A percentile compares a stretch with the other conserved stretches of the same genome.
phyloP scores from a whole-genome alignment of 768 basidiomycete species.

The Tricholoma furcatifolium region DNA sequence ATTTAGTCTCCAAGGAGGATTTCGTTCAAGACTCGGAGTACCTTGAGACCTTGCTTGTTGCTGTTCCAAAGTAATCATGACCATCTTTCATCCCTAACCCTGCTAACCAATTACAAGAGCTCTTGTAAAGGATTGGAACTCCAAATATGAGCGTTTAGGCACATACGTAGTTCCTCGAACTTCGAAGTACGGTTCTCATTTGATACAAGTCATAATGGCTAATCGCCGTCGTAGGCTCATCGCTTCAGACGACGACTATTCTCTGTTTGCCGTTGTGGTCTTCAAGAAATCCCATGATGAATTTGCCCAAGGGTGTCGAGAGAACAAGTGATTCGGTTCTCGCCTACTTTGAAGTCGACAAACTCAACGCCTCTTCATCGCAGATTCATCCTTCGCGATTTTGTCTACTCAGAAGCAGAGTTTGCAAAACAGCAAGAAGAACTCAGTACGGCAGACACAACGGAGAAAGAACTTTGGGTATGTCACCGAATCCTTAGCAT shows the following conservation, averaged over 20 bases:
- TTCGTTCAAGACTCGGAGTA: slow-evolving; percentile 91
- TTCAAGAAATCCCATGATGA: slow-evolving; percentile 92
- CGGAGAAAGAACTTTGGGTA: slow-evolving; percentile 98
- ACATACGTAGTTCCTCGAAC: slow-evolving; percentile 94
- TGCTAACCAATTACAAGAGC: slow-evolving; percentile 48
- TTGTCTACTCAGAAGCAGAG: slow-evolving; percentile 82
- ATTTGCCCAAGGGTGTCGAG: slow-evolving; percentile 90
- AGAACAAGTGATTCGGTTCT: slow-evolving; percentile 72
- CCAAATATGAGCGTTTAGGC: slow-evolving; percentile 84
- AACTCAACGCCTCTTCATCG: slow-evolving; percentile 1
- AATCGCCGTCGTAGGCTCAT: slow-evolving; percentile 50
- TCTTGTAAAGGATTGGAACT: slow-evolving; percentile 82
- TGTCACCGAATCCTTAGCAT: slow-evolving; percentile 22
- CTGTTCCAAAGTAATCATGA: slow-evolving; percentile 81
- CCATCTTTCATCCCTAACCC: slow-evolving; percentile 15
- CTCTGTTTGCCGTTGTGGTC: slow-evolving; percentile 79
- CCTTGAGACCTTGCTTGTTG: slow-evolving; percentile 88
- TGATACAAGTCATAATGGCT: background rate
- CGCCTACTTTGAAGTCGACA: background rate
- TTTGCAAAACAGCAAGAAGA: slow-evolving; percentile 81
- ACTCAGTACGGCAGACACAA: slow-evolving; percentile 70
- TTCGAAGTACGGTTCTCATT: slow-evolving; percentile 64
- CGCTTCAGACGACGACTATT: slow-evolving; percentile 85
- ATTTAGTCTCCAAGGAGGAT: slow-evolving; percentile 79
- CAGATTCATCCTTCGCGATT: slow-evolving; percentile 95